These are phyloP conservation scores for Hordeum pubiflorum DNA, from an alignment of 202 grass and related monocot species.

Conservation along the genomic window DNA sequence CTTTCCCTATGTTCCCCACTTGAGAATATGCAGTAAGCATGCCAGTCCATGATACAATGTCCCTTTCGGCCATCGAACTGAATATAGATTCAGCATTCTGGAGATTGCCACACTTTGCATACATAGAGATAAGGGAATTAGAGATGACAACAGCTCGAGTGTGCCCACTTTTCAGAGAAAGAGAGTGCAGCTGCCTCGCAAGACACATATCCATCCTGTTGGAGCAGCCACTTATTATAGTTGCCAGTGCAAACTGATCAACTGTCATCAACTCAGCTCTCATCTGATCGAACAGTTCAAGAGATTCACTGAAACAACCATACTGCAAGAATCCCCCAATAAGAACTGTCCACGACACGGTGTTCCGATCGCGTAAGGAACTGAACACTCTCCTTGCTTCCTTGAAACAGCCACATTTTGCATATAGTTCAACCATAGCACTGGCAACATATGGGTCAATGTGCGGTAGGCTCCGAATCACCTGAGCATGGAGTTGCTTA, in stretches of 20 bases:
- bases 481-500: constrained; percentile 67
- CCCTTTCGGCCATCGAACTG: constrained; percentile 54
- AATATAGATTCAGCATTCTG: constrained; percentile 64
- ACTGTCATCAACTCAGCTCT: constrained; percentile 48
- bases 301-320: constrained; percentile 56
- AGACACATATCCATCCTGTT: constrained; percentile 52
- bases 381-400: constrained; percentile 62
- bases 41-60: constrained; percentile 90
- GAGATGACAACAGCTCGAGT: constrained; percentile 53
- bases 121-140: constrained; percentile 88
- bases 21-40: constrained; percentile 93
- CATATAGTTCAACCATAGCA: constrained; percentile 87
- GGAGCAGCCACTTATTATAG: constrained; percentile 72
- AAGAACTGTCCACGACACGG: constrained; percentile 70
- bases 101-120: constrained; percentile 56
- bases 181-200: constrained; percentile 69
- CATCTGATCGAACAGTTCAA: constrained; percentile 83
- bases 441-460: constrained; percentile 71
- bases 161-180: constrained; percentile 52
- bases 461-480: constrained; percentile 40
- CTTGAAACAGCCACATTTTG: constrained; percentile 67
- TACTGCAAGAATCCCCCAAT: constrained; percentile 64
- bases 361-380: constrained; percentile 41
- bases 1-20: constrained; percentile 52
- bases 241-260: constrained; percentile 68